A percentile compares a stretch with the other conserved stretches of the same genome.
phyloP scores from a whole-genome alignment of 208 protist genomes.

The Leishmania martiniquensis region DNA sequence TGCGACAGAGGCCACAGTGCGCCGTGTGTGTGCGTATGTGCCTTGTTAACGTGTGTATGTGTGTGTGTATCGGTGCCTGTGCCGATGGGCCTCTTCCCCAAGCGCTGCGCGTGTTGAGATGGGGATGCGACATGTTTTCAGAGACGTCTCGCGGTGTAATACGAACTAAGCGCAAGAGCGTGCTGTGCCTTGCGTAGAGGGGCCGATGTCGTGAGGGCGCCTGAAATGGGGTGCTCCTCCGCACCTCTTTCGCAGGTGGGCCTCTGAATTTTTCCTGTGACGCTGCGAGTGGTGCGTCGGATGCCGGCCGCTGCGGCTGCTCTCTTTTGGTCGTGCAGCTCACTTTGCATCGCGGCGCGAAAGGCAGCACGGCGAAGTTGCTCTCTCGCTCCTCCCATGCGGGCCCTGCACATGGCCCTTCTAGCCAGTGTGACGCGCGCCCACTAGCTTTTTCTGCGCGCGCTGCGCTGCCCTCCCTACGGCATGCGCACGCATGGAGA shows the following conservation, averaged over 20 bases:
- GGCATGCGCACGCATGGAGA: neutral
- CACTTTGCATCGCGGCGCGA: neutral
- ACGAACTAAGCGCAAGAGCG: too few relatives aligned
- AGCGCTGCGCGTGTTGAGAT: neutral
- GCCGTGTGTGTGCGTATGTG: neutral
- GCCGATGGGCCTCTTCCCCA: neutral
- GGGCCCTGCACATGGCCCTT: neutral
- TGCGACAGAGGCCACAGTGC: too few relatives aligned
- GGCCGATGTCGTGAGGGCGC: too few relatives aligned
- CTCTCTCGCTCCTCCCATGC: neutral
- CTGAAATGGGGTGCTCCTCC: neutral
- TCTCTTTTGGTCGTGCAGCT: neutral
- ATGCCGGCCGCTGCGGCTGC: too few relatives aligned
- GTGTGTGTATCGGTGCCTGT: neutral
- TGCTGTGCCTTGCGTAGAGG: too few relatives aligned
- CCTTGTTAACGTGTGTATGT: neutral
- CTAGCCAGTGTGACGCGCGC: neutral
- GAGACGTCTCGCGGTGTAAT: neutral
- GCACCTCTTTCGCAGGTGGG: neutral
- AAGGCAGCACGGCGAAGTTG: too few relatives aligned
- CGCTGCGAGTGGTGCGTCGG: neutral
- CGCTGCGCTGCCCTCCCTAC: neutral
- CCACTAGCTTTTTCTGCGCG: neutral
- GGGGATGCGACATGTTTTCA: neutral
- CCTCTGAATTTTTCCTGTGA: neutral